phyloP scores from a whole-genome alignment of 768 basidiomycete genomes.

The Russula virescens region DNA sequence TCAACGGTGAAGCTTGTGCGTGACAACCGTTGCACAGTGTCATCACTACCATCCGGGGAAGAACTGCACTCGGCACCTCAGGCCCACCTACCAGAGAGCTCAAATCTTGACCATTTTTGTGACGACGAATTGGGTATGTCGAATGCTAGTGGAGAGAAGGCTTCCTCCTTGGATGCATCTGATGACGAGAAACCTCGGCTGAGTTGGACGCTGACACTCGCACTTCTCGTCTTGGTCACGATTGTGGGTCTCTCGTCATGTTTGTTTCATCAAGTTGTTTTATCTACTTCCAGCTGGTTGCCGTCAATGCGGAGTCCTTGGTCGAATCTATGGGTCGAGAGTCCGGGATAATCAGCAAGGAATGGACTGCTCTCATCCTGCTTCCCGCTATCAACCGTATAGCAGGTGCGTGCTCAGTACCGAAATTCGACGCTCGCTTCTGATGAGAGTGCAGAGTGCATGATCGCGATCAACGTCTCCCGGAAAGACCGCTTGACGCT shows the following conservation, averaged over 20 bases:
- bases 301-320: conserved; percentile 63
- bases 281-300: conserved; percentile 38
- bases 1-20: conserved; percentile 24
- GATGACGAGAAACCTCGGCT: conserved; percentile 16
- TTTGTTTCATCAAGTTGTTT: neutral
- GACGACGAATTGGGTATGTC: conserved; percentile 4
- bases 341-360: conserved; percentile 63
- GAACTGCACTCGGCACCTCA: conserved; percentile 1
- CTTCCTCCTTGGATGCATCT: neutral
- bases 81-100: neutral
- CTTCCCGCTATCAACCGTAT: conserved; percentile 80
- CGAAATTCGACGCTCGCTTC: neutral
- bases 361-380: conserved; percentile 86
- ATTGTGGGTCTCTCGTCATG: conserved; percentile 12
- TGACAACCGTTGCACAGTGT: conserved; percentile 19
- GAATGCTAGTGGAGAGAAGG: neutral
- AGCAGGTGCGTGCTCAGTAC: conserved; percentile 45
- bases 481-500: conserved; percentile 78
- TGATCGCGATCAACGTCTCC: conserved; percentile 87
- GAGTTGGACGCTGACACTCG: conserved; percentile 20
- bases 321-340: conserved; percentile 83
- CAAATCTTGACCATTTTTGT: conserved; percentile 5
- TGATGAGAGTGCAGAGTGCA: conserved; percentile 52
- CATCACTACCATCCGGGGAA: conserved; percentile 18
- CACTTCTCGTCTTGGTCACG: conserved; percentile 14